phyloP scores from a whole-genome alignment of 2,329 filamentous ascomycete genomes.

The Trichoderma lentiforme region DNA sequence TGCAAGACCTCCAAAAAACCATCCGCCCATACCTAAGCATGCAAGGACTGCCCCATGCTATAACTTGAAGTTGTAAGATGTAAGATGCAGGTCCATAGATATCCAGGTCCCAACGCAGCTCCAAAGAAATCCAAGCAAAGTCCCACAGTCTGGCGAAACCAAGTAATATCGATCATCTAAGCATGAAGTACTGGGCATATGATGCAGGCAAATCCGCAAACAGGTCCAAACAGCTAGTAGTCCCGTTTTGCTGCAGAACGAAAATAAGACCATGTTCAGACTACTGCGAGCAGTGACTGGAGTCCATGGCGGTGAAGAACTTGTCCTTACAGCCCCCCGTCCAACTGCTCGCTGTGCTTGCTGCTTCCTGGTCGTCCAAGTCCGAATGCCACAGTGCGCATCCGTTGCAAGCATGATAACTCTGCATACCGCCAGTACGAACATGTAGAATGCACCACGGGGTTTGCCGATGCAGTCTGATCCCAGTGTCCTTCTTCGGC shows the following conservation, averaged over 20 bases:
- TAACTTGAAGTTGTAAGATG: neutral
- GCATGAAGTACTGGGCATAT: neutral
- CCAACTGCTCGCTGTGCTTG: neutral
- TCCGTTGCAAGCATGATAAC: neutral
- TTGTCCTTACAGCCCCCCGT: neutral
- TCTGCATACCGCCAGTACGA: neutral
- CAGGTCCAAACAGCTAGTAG: neutral
- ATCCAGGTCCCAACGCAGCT: neutral
- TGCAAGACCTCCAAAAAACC: neutral
- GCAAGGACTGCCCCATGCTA: neutral
- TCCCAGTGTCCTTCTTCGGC: neutral
- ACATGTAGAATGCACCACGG: neutral
- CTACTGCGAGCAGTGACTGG: neutral
- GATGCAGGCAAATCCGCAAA: neutral
- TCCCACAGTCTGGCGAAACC: neutral
- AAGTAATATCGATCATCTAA: neutral
- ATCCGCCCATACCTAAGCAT: neutral
- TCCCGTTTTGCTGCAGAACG: neutral
- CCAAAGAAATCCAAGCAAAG: neutral
- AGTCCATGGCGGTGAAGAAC: conserved; percentile 14
- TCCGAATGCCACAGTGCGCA: neutral
- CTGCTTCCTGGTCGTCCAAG: neutral
- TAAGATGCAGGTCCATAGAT: neutral
- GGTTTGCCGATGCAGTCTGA: neutral
- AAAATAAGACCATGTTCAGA: neutral